Percentiles rank a stretch among this genome's conserved stretches.
These are phyloP conservation scores for Talaromyces trachyspermus DNA, from an alignment of 495 filamentous ascomycete genomes.

Conservation along the genomic window DNA sequence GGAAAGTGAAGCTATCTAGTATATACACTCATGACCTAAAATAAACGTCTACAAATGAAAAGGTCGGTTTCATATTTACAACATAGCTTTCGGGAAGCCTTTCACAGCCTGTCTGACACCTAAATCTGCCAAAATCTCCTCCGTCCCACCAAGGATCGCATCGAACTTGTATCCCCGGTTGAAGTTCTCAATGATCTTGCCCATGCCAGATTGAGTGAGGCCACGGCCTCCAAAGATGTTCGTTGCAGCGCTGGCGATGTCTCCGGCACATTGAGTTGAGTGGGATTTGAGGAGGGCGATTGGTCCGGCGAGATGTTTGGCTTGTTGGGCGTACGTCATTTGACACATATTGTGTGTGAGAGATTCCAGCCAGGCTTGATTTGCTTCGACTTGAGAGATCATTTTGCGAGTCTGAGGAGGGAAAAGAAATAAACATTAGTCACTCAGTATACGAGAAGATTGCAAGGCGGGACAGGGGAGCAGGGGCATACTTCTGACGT, in stretches of 20 bases:
- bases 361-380: conserved; percentile 80
- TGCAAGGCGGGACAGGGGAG: background rate
- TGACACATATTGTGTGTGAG: conserved; percentile 84
- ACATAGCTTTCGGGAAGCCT: conserved; percentile 74
- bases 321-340: conserved; percentile 73
- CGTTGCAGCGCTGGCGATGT: conserved; percentile 73
- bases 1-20: too few relatives aligned
- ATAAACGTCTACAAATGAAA: background rate
- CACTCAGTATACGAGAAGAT: too few relatives aligned
- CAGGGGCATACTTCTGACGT: conserved; percentile 55
- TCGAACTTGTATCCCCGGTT: conserved; percentile 84
- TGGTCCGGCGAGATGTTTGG: conserved; percentile 68
- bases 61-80: conserved; percentile 37
- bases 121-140: conserved; percentile 77
- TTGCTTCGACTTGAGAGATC: conserved; percentile 73
- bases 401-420: conserved; percentile 64
- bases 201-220: conserved; percentile 78
- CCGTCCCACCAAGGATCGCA: conserved; percentile 75
- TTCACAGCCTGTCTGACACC: conserved; percentile 78
- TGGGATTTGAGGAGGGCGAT: conserved; percentile 80
- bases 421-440: too few relatives aligned
- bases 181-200: conserved; percentile 72
- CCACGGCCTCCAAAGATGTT: conserved; percentile 85
- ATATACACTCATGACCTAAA: too few relatives aligned
- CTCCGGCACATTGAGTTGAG: conserved; percentile 66